Conservation (phyloP, 306 rosid species). For the Urtica urens region DNA sequence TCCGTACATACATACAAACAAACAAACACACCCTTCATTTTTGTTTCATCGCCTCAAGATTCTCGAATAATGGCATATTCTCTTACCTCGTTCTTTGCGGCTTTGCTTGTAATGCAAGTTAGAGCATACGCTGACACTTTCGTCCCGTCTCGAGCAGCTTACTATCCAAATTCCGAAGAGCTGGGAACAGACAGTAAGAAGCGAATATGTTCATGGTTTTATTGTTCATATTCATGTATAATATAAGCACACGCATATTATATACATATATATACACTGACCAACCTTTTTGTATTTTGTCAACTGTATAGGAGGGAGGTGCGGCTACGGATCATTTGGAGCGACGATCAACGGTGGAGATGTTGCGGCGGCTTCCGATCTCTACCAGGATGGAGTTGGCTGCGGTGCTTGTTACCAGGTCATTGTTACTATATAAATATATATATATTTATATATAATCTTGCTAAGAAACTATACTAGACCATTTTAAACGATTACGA, state of each 20-base stretch:
- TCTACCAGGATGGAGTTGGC: constrained; percentile 71
- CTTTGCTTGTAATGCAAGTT: constrained; percentile 49
- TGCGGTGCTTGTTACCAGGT: constrained; percentile 98
- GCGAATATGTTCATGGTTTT: no score
- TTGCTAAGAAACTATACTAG: no score
- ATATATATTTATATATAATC: no score
- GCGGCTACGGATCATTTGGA: constrained; percentile 84
- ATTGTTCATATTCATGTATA: no score
- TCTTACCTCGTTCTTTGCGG: constrained; percentile 20
- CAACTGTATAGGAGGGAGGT: constrained; percentile 54
- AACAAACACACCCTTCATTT: constrained; percentile 7
- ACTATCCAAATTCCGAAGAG: constrained; percentile 66
- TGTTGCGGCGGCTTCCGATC: constrained; percentile 74
- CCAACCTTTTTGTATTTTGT: not conserved
- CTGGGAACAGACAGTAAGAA: constrained; percentile 75
- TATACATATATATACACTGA: constrained; percentile 1
- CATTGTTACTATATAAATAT: no score
- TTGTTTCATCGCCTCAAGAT: constrained; percentile 7
- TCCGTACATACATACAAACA: constrained; percentile 24
- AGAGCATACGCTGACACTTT: constrained; percentile 42
- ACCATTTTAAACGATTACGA: no score
- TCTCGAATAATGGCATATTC: constrained; percentile 36
- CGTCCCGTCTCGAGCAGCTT: constrained; percentile 61
- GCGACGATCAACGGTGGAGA: constrained; percentile 79
- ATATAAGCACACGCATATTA: no score